Conservation (phyloP, 805 yeast genomes). For the Grigorovia yakushimaensis region DNA sequence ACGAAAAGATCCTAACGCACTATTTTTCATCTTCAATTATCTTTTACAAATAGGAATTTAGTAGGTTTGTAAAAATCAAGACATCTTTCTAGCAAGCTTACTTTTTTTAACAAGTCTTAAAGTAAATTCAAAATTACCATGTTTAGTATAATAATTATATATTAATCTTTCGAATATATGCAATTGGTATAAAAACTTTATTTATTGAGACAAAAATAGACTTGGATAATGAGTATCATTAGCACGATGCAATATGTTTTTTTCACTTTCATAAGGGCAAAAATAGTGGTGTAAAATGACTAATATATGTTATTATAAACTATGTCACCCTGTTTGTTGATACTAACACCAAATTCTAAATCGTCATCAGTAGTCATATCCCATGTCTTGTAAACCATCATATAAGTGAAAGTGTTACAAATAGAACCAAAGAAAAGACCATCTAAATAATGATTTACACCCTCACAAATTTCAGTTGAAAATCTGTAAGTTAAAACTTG, state of each 20-base stretch:
- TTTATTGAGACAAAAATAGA: neutral
- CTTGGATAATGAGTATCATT: neutral
- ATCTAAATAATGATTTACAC: slow-evolving; percentile 77
- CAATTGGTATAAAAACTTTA: neutral
- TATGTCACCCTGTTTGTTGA: slow-evolving; percentile 34
- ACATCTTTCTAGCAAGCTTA: neutral
- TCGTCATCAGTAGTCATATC: slow-evolving; percentile 93
- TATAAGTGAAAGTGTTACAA: slow-evolving; percentile 68
- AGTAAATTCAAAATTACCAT: neutral
- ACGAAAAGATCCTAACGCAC: no score
- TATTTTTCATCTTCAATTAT: no score
- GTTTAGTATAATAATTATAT: no score
- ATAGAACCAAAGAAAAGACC: slow-evolving; percentile 80
- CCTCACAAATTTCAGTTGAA: slow-evolving; percentile 54
- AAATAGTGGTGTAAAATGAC: neutral
- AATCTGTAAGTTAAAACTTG: slow-evolving; percentile 67
- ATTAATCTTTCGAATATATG: neutral
- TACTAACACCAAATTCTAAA: slow-evolving; percentile 75
- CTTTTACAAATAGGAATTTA: no score
- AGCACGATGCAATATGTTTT: neutral
- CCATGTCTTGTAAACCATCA: slow-evolving; percentile 97
- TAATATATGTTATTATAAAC: slow-evolving; percentile 9
- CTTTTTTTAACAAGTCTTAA: neutral
- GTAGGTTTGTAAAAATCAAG: no score
- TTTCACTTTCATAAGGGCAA: neutral